Conservation (phyloP, 192 early-diverging fungal species). For the Entophlyctis helioformis region DNA sequence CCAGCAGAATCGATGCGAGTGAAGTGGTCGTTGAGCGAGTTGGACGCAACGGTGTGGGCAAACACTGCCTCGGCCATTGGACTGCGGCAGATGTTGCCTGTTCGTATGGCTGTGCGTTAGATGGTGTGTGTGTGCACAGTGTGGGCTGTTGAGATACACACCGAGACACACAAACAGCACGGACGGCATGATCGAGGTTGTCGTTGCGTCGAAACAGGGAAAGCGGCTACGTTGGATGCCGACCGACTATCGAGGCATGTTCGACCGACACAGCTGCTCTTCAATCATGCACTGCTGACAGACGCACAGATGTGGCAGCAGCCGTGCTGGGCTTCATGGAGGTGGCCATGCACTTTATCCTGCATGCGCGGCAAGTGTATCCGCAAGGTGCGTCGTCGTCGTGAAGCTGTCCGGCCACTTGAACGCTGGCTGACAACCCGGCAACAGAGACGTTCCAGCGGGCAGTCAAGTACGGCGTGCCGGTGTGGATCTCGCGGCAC, state of each 20-base stretch:
- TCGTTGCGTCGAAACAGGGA: not conserved
- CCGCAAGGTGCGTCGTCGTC: constrained; percentile 9
- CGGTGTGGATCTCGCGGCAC: constrained; percentile 20
- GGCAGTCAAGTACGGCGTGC: constrained; percentile 15
- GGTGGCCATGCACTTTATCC: constrained; percentile 29
- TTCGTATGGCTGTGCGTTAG: constrained; percentile 34
- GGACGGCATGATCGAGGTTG: constrained; percentile 5
- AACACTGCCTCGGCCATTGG: constrained; percentile 96
- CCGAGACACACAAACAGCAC: constrained; percentile 30
- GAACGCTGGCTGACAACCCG: too few species aligned
- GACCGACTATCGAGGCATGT: too few species aligned
- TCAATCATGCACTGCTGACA: too few species aligned
- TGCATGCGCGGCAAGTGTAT: constrained; percentile 22
- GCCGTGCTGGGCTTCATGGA: constrained; percentile 26
- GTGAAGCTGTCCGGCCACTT: not conserved
- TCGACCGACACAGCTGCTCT: too few species aligned
- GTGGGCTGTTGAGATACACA: too few species aligned
- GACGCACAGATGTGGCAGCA: constrained; percentile 9
- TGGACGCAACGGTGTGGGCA: constrained; percentile 48
- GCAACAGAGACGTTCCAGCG: constrained; percentile 16
- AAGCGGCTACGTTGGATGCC: too few species aligned
- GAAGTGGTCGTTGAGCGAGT: constrained; percentile 42
- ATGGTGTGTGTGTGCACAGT: not conserved
- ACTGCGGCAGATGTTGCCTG: constrained; percentile 80
- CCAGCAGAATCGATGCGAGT: constrained; percentile 71